phyloP scores from a whole-genome alignment of 2,329 filamentous ascomycete species.

The Apiospora koreana region DNA sequence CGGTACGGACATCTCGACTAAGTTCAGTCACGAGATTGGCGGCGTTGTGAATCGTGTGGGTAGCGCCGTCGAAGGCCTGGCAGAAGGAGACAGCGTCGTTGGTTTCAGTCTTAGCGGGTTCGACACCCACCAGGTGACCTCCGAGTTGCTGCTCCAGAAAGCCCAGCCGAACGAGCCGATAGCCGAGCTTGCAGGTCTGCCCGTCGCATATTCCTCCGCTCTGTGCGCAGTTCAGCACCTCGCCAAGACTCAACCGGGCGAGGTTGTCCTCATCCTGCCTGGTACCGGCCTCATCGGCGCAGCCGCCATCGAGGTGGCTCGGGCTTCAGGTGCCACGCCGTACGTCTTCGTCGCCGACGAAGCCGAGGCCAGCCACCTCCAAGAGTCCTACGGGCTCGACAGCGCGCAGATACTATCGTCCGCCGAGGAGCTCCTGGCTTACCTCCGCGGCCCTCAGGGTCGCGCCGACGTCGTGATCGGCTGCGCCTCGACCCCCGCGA shows the following conservation, averaged over 20 bases:
- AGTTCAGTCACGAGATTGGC: constrained; percentile 25
- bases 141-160: constrained; percentile 20
- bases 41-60: constrained; percentile 26
- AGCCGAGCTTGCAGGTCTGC: constrained; percentile 15
- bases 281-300: constrained; percentile 21
- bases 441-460: constrained; percentile 14
- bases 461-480: constrained; percentile 24
- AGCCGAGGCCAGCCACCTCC: constrained; percentile 18
- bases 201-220: constrained; percentile 21
- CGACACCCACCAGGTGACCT: constrained; percentile 23
- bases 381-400: constrained; percentile 15
- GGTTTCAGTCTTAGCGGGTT: constrained; percentile 23
- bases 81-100: constrained; percentile 27
- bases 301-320: constrained; percentile 24
- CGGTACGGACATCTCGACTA: constrained; percentile 24
- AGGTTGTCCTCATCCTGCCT: constrained; percentile 25
- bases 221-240: constrained; percentile 26
- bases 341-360: constrained; percentile 19
- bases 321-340: constrained; percentile 18
- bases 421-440: constrained; percentile 3
- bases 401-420: constrained; percentile 15
- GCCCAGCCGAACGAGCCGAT: constrained; percentile 18
- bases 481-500: constrained; percentile 14
- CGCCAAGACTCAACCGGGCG: constrained; percentile 18
- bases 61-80: constrained; percentile 17